These are phyloP conservation scores for Letharia columbiana DNA, from an alignment of 495 filamentous ascomycete species.

Conservation along the genomic window DNA sequence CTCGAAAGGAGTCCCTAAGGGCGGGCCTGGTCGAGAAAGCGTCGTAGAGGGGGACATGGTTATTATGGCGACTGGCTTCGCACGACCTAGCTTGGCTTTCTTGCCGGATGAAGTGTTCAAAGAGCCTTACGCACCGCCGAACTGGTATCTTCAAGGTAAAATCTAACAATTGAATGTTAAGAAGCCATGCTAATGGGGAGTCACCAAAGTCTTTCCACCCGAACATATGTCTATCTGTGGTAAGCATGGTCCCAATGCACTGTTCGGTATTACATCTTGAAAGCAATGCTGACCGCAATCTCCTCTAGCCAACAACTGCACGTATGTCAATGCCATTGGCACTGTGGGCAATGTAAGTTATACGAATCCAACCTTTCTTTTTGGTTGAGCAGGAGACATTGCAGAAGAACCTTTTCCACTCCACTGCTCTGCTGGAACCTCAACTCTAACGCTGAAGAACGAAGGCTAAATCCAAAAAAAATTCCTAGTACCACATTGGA, in stretches of 20 bases:
- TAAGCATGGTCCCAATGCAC: not conserved
- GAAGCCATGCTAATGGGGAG: not conserved
- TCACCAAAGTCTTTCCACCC: slow-evolving; percentile 61
- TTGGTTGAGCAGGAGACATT: not conserved
- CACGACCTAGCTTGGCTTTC: slow-evolving; percentile 63
- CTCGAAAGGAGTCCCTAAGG: slow-evolving; percentile 61
- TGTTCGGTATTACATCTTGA: no score
- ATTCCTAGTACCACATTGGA: slow-evolving; percentile 76
- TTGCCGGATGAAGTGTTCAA: slow-evolving; percentile 63
- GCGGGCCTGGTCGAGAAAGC: slow-evolving; percentile 56
- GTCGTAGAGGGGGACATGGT: slow-evolving; percentile 64
- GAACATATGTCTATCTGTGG: slow-evolving; percentile 31
- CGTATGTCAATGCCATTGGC: slow-evolving; percentile 74
- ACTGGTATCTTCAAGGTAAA: slow-evolving; percentile 59
- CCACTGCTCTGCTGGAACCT: not conserved
- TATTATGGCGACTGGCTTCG: slow-evolving; percentile 76
- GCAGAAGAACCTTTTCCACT: no score
- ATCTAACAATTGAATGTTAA: not conserved
- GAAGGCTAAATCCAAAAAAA: not conserved
- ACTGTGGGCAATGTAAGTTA: slow-evolving; percentile 27
- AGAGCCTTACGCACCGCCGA: slow-evolving; percentile 65
- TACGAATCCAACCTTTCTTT: not conserved
- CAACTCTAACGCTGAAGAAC: not conserved
- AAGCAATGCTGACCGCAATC: not conserved
- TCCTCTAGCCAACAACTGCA: slow-evolving; percentile 63